These are phyloP conservation scores for Tulasnella sp. DNA, from an alignment of 768 basidiomycete genomes.

Conservation along the genomic window DNA sequence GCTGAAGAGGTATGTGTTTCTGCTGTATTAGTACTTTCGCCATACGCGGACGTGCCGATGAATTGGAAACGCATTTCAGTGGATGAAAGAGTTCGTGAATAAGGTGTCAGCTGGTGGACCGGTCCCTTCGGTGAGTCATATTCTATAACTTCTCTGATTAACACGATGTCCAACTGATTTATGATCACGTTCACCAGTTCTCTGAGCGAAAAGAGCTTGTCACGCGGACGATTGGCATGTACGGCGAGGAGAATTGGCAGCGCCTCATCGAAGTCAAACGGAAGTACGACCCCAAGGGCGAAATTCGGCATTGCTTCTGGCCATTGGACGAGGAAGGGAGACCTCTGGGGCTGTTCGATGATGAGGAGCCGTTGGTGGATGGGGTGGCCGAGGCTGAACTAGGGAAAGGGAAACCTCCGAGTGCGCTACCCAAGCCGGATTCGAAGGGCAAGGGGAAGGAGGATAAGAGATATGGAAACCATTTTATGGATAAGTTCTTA, in stretches of 20 bases:
- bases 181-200: background rate
- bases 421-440: background rate
- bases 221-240: conserved; percentile 9
- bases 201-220: background rate
- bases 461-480: background rate
- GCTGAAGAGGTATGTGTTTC: conserved; percentile 56
- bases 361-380: background rate
- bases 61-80: conserved; percentile 31
- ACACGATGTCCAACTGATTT: background rate
- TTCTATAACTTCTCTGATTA: conserved; percentile 22
- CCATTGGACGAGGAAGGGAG: conserved; percentile 51
- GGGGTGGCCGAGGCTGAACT: background rate
- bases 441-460: conserved; percentile 7
- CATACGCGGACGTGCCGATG: background rate
- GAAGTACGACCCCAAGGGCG: conserved; percentile 59
- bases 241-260: conserved; percentile 44
- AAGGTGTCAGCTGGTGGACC: conserved; percentile 69
- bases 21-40: background rate
- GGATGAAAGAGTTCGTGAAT: conserved; percentile 66
- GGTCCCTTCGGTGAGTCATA: conserved; percentile 65
- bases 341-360: conserved; percentile 26
- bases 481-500: conserved; percentile 10
- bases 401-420: background rate
- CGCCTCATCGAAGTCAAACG: conserved; percentile 61
- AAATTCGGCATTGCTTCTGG: conserved; percentile 76